These are phyloP conservation scores for Aspergillus calidoustus DNA, from an alignment of 2,329 filamentous ascomycete species.

Conservation along the genomic window DNA sequence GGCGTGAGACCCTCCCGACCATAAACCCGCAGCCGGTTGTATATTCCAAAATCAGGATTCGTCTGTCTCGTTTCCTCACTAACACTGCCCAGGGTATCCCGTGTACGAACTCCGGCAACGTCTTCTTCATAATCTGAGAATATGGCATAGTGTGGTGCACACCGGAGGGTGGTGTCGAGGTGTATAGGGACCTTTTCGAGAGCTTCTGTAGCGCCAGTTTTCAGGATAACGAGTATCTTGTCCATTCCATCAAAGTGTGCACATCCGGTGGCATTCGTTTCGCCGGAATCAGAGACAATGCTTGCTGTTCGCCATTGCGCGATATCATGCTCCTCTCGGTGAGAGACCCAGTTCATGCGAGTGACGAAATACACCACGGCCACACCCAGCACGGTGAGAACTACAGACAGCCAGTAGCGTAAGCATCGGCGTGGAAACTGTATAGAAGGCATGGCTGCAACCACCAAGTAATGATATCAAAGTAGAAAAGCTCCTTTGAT, in stretches of 20 bases:
- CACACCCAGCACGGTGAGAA: not conserved
- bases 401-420: constrained; percentile 2
- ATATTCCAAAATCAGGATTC: constrained; percentile 17
- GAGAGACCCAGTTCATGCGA: not conserved
- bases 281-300: not conserved
- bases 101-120: constrained; percentile 29
- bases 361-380: not conserved
- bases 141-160: constrained; percentile 33
- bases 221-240: constrained; percentile 33
- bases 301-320: not conserved
- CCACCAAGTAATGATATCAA: not conserved
- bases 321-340: not conserved
- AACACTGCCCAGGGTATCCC: constrained; percentile 33
- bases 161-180: constrained; percentile 33
- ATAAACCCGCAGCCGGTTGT: constrained; percentile 48
- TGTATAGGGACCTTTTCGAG: constrained; percentile 34
- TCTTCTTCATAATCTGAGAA: constrained; percentile 38
- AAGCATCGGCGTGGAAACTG: constrained; percentile 3
- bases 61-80: constrained; percentile 24
- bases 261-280: not conserved
- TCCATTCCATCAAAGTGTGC: constrained; percentile 20
- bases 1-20: constrained; percentile 43
- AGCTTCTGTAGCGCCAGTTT: constrained; percentile 36
- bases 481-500: not conserved
- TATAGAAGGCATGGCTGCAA: not conserved